A percentile compares a stretch with the other conserved stretches of the same genome.
Conservation (phyloP, 192 early-diverging fungal species). For the Coemansia sp. region DNA sequence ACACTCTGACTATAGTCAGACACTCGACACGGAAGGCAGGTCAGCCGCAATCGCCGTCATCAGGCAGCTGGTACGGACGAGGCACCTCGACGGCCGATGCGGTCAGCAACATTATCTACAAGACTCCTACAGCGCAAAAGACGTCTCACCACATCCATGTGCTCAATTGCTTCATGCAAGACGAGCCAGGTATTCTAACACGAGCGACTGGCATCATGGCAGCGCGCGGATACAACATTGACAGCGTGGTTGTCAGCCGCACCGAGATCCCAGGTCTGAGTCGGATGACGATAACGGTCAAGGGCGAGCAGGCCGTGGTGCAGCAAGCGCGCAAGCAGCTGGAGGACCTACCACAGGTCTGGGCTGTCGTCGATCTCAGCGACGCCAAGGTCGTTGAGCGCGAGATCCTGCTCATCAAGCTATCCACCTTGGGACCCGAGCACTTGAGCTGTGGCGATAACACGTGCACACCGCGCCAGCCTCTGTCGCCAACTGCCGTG, state of each 20-base stretch:
- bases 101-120: constrained; percentile 53
- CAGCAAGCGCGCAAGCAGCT: constrained; percentile 93
- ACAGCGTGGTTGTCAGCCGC: constrained; percentile 93
- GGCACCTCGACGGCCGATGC: constrained; percentile 46
- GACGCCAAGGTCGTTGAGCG: constrained; percentile 85
- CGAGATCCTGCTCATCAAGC: constrained; percentile 93
- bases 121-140: constrained; percentile 55
- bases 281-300: constrained; percentile 94
- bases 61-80: constrained; percentile 14
- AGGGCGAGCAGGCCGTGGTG: constrained; percentile 79
- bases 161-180: constrained; percentile 92
- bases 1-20: background rate
- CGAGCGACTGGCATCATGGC: constrained; percentile 87
- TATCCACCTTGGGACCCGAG: constrained; percentile 82
- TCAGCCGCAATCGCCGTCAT: constrained; percentile 9
- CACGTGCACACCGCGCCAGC: constrained; percentile 50
- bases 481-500: constrained; percentile 34
- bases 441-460: constrained; percentile 30
- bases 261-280: constrained; percentile 92
- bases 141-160: constrained; percentile 63
- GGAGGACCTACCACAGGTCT: constrained; percentile 94
- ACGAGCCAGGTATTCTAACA: constrained; percentile 83
- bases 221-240: constrained; percentile 95
- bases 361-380: constrained; percentile 97
- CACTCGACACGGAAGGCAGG: constrained; percentile 15